Evolutionary conservation across 2,329 filamentous ascomycete species (phyloP).

Genomic region (Fusarium buharicum): DNA sequence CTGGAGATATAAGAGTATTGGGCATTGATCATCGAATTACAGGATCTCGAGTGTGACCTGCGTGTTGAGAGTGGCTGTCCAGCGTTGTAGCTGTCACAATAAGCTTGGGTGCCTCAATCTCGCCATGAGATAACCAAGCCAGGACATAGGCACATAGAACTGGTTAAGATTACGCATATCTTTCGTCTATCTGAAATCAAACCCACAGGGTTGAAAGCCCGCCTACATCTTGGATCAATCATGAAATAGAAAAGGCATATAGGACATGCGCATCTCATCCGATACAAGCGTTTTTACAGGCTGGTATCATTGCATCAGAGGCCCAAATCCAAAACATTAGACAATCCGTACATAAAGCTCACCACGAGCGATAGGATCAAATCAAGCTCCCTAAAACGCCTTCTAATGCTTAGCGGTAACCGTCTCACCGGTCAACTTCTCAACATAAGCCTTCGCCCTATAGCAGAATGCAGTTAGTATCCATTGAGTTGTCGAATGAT

Average conservation of each 20-base stretch:
- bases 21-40: not conserved
- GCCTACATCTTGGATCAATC: conserved; percentile 27
- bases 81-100: not conserved
- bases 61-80: not conserved
- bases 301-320: conserved; percentile 24
- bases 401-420: conserved; percentile 75
- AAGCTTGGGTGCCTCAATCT: not conserved
- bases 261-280: conserved; percentile 20
- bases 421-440: conserved; percentile 71
- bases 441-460: conserved; percentile 74
- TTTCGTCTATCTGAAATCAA: conserved; percentile 35
- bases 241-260: conserved; percentile 26
- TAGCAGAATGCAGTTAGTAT: conserved; percentile 41
- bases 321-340: conserved; percentile 35
- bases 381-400: conserved; percentile 47
- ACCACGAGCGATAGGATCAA: conserved; percentile 32
- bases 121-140: not conserved
- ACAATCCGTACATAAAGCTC: conserved; percentile 33
- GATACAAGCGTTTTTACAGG: conserved; percentile 8
- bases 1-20: not conserved
- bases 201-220: conserved; percentile 20
- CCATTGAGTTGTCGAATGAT: not conserved
- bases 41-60: not conserved
- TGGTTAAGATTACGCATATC: conserved; percentile 6
- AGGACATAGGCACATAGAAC: not conserved